Evolutionary conservation across 1,284 basidiomycete genomes (phyloP), one percentile per base, ranked within the genome.

Genomic region (Exobasidium cylindrosporum): DNA sequence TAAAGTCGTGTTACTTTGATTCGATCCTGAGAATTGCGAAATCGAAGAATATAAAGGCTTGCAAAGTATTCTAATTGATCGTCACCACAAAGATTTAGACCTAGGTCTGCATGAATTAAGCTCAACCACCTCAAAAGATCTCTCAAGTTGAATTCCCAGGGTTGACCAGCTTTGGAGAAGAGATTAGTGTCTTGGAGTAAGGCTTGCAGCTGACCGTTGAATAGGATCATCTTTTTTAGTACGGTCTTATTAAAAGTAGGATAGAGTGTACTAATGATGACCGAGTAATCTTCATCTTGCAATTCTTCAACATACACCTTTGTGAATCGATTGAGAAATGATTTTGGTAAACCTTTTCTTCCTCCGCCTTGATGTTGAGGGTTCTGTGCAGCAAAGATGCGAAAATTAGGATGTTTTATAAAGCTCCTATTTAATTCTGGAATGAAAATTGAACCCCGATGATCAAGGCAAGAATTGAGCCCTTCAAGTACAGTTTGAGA

Each of bases 101-200:
- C 89, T 29, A 83, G 81, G 32, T 77, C 70, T 13, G 77, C 65
- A 49, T 82, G 78, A 7, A 84, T 70, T 23, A 86, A 80, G 4
- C 76, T 74, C 56, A 86, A 82, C 95, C 96, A 98, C 55, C 96
- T 87, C 65, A 95, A 87, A 45, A 97, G 85, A 81, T 99, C 96
- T 43, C 96, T 89, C 57, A 99, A 83, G 78, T 99, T 99, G 84
- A 99, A 97, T 78, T 99, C 96, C 96, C 96, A 99, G 1, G 96
- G 96, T 57, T 87, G 85, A 7, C 96, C 96, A 65, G 90, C 87
- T 50, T 87, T 85, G 4, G 87, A 94, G 75, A 97, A 92, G 70
- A 87, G 86, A 2, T 89, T 87, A 68, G 88, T 87, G 23, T 88
- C 83, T 63, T 89, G 87, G 57, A 98, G 83, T 4, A 58, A 62